Conservation (phyloP, 257 asterid species). For the Plantago major region DNA sequence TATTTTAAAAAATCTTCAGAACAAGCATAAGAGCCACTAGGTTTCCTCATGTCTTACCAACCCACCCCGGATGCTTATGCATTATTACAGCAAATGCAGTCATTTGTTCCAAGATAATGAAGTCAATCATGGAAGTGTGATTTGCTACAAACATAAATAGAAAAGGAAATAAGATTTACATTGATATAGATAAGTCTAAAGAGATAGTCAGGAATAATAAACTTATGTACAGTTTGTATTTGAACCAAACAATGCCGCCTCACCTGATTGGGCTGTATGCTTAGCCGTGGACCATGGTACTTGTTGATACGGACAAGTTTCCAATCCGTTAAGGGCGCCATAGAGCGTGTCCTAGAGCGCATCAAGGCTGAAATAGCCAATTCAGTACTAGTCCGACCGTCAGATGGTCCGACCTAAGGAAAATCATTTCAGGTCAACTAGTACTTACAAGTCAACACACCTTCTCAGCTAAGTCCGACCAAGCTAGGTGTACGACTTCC, state of each 20-base stretch:
- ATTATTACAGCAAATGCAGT: conserved; percentile 98
- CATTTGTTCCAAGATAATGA: conserved; percentile 94
- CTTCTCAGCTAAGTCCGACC: no score
- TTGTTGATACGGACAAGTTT: no score
- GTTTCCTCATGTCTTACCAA: conserved; percentile 53
- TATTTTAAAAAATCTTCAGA: neutral
- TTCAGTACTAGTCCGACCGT: no score
- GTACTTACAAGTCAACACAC: no score
- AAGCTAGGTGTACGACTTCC: no score
- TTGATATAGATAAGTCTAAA: neutral
- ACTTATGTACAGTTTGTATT: conserved; percentile 1
- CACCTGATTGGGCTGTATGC: conserved; percentile 97
- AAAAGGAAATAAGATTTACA: conserved; percentile 5
- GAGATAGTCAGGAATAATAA: conserved; percentile 11
- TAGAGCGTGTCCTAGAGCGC: no score
- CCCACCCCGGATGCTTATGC: conserved; percentile 99
- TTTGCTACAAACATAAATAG: conserved; percentile 75
- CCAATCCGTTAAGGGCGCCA: no score
- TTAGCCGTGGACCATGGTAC: conserved; percentile 97
- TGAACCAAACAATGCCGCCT: conserved; percentile 16
- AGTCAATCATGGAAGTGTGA: conserved; percentile 99
- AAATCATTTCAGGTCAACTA: no score
- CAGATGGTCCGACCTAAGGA: no score
- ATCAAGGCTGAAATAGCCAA: no score
- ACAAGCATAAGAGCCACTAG: conserved; percentile 7